Evolutionary conservation across 257 asterid species (phyloP).

Genomic region (Salvia splendens): DNA sequence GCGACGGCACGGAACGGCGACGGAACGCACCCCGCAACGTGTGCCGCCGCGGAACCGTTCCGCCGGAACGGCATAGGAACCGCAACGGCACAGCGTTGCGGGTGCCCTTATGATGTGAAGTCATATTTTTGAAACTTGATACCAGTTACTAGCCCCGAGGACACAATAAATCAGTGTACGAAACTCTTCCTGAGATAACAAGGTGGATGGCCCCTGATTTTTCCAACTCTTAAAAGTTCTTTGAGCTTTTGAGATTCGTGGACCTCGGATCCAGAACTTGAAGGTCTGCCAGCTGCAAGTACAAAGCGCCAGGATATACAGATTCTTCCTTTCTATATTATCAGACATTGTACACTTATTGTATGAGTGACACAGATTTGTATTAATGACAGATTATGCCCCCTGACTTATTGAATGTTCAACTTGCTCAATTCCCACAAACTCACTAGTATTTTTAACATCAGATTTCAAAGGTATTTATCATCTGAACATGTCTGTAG

Average conservation of each 20-base stretch:
- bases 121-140: slow-evolving; percentile 17
- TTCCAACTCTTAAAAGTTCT: slow-evolving; percentile 19
- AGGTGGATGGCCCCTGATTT: slow-evolving; percentile 33
- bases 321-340: slow-evolving; percentile 21
- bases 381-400: background rate
- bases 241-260: background rate
- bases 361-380: background rate
- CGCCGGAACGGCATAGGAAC: too few species aligned
- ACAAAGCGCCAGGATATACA: slow-evolving; percentile 9
- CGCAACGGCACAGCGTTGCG: too few species aligned
- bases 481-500: background rate
- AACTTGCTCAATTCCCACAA: background rate
- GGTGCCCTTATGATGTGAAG: background rate
- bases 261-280: slow-evolving; percentile 13
- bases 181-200: slow-evolving; percentile 58
- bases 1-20: too few species aligned
- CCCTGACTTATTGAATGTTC: background rate
- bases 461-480: background rate
- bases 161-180: slow-evolving; percentile 69
- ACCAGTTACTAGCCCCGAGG: slow-evolving; percentile 82
- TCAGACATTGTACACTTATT: background rate
- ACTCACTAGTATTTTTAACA: background rate
- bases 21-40: too few species aligned
- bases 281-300: background rate
- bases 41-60: too few species aligned